Conservation (phyloP, 2,329 filamentous ascomycete species). For the Fusarium liriodendri region DNA sequence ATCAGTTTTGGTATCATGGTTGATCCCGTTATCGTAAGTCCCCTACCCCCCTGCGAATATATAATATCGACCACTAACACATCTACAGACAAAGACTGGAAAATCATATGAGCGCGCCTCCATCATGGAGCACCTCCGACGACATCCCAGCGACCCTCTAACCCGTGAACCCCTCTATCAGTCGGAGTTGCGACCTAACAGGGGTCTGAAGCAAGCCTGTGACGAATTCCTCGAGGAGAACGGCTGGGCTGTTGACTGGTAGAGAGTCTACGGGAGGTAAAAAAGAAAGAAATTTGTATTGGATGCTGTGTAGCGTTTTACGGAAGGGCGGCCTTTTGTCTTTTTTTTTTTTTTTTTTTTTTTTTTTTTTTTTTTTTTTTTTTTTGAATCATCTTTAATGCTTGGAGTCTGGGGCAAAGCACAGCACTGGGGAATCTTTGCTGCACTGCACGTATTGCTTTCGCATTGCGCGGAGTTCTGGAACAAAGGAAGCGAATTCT, state of each 20-base stretch:
- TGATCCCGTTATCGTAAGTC: slow-evolving; percentile 71
- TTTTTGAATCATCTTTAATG: neutral
- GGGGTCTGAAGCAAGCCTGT: slow-evolving; percentile 83
- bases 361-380: neutral
- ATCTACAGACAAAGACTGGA: slow-evolving; percentile 78
- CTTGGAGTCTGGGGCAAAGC: slow-evolving; percentile 14
- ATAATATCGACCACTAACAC: slow-evolving; percentile 16
- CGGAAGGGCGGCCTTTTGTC: neutral
- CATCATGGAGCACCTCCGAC: slow-evolving; percentile 86
- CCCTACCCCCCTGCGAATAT: neutral
- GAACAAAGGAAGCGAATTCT: neutral
- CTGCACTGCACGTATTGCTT: neutral
- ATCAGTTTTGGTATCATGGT: slow-evolving; percentile 81
- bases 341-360: neutral
- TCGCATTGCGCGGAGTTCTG: slow-evolving; percentile 25
- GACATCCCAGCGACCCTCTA: slow-evolving; percentile 81
- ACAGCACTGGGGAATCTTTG: neutral
- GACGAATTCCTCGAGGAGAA: slow-evolving; percentile 87
- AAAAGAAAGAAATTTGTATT: neutral
- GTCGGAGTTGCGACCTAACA: slow-evolving; percentile 82
- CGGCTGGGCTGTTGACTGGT: slow-evolving; percentile 95
- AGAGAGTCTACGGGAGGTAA: slow-evolving; percentile 19
- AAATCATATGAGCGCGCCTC: slow-evolving; percentile 90
- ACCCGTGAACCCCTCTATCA: slow-evolving; percentile 79
- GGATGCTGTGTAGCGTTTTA: neutral